Conservation (phyloP, 2,329 filamentous ascomycete species). For the Colletotrichum sp. region DNA sequence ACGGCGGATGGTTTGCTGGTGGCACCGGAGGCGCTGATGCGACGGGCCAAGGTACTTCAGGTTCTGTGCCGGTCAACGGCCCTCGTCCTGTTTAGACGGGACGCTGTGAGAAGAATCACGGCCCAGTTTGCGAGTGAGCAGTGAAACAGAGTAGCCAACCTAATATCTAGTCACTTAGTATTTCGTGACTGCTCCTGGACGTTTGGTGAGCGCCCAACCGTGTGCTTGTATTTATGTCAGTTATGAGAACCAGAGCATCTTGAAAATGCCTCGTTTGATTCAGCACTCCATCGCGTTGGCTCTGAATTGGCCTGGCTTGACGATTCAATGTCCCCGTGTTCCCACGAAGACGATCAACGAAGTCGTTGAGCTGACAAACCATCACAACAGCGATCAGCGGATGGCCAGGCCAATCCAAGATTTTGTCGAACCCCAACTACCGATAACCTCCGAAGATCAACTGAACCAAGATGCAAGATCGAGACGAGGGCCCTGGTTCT, state of each 20-base stretch:
- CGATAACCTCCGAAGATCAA: constrained; percentile 18
- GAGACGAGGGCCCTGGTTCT: not conserved
- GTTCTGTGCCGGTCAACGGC: not conserved
- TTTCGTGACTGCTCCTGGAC: too few species aligned
- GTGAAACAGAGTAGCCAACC: not conserved
- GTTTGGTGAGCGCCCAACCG: too few species aligned
- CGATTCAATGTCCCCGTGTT: not conserved
- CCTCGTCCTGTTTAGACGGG: not conserved
- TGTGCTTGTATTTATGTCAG: not conserved
- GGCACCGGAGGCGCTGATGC: not conserved
- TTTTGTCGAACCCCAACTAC: constrained; percentile 6
- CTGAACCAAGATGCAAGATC: constrained; percentile 12
- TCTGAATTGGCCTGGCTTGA: not conserved
- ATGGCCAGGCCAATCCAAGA: constrained; percentile 3
- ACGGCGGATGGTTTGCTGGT: not conserved
- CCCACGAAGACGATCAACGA: not conserved
- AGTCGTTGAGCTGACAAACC: not conserved
- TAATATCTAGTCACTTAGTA: not conserved
- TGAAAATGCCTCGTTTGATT: not conserved
- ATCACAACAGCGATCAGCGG: constrained; percentile 1
- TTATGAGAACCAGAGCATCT: not conserved
- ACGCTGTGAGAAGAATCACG: not conserved
- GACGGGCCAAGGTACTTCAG: not conserved
- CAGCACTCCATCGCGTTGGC: not conserved
- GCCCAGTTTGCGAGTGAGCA: not conserved